Evolutionary conservation across 1,284 basidiomycete species (phyloP), one percentile per base, ranked within the genome.

Genomic region (Tilletia setariae): DNA sequence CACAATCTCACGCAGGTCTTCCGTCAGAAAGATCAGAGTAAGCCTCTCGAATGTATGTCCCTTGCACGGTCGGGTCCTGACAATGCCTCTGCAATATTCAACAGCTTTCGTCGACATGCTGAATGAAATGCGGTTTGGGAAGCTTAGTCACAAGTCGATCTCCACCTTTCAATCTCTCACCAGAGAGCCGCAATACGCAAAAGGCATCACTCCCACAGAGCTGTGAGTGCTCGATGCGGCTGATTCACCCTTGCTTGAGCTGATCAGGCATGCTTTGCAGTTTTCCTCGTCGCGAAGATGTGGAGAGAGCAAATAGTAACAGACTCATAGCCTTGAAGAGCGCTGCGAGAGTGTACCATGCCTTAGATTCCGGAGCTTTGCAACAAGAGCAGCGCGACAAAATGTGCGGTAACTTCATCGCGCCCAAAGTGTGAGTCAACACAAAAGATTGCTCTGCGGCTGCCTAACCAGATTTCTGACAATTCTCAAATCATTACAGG

Each of bases 1-100:
- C 89, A 95, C 76, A 92, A 92, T 72, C 85, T 99, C 11, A 92
- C 90, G 0, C 90, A 93, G 77, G 94, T 98, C 16, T 98, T 96
- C 84, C 82, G 87, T 71, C 87, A 89, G 73, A 86, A 86, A 64
- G 87, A 88, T 77, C 84, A 85, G 67, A 67, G 71, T 15, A 75
- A 76, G 32, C 72, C 76, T 21, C 70, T 64, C 28, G 51, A 8
- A 53, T 19, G 16, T n/a, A n/a, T 64, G 74, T 76, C 68, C 74
- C 73, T n/a, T 59, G 30, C 4, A 19, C 21, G 4, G 84, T 84
- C 65, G 72, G 84, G 77, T 15, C 30, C 44, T 15, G 44, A 59
- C 23, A 15, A 16, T n/a, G 8, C 21, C 40, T 40, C 19, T 46
- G 13, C 32, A 53, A 63, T 19, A n/a, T 49, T 28, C 35, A 1